Evolutionary conservation across 768 basidiomycete genomes (phyloP).

Genomic region (Leccinellum albellum): DNA sequence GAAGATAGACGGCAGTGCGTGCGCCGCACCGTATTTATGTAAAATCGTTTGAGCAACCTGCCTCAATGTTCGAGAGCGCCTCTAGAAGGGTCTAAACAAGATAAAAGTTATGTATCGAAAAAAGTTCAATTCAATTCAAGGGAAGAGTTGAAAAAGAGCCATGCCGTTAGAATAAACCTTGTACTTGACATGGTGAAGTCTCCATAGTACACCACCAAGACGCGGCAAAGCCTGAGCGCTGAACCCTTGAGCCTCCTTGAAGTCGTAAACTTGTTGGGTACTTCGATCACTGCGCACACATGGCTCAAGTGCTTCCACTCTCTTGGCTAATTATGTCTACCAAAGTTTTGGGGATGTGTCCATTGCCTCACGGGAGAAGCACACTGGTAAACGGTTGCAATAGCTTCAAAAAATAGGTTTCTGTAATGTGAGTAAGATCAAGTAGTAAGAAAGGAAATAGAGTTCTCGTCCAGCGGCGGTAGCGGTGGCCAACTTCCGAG

Average conservation of each 20-base stretch:
- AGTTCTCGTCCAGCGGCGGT: constrained; percentile 13
- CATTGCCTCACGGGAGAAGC: neutral
- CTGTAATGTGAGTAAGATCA: constrained; percentile 3
- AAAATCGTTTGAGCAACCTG: neutral
- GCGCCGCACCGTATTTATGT: neutral
- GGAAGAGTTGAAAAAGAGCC: neutral
- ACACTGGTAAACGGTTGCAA: constrained; percentile 2
- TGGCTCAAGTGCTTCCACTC: neutral
- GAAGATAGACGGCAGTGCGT: neutral
- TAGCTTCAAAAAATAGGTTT: constrained; percentile 12
- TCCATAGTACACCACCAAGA: neutral
- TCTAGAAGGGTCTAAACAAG: neutral
- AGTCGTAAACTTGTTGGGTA: neutral
- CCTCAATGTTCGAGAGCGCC: neutral
- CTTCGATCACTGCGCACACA: constrained; percentile 4
- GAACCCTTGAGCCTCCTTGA: too few species aligned
- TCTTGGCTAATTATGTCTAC: constrained; percentile 9
- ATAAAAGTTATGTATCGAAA: neutral
- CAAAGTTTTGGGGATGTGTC: neutral
- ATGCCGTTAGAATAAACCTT: neutral
- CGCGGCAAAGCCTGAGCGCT: too few species aligned
- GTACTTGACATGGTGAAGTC: neutral
- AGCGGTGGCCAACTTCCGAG: neutral
- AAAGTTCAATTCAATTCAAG: neutral
- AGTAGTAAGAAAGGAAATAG: constrained; percentile 3